Evolutionary conservation across 2,329 filamentous ascomycete species (phyloP).

Genomic region (Colletotrichum eleusines): DNA sequence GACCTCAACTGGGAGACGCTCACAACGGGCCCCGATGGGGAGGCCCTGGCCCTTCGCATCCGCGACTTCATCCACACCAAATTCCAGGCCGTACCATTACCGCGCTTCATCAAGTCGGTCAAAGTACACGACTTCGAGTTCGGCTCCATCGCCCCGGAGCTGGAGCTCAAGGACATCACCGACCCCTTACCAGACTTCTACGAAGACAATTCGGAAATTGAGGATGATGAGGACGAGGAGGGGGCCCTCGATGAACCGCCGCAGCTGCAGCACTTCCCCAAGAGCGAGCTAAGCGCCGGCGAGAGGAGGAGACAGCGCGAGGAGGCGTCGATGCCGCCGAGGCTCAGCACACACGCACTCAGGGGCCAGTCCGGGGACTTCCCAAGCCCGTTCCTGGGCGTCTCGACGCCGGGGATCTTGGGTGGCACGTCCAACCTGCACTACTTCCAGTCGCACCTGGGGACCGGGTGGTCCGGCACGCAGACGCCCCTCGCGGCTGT

Average conservation of each 20-base stretch:
- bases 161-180: slow-evolving; percentile 96
- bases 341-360: slow-evolving; percentile 54
- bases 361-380: slow-evolving; percentile 54
- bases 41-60: slow-evolving; percentile 85
- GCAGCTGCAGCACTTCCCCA: slow-evolving; percentile 36
- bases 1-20: slow-evolving; percentile 97
- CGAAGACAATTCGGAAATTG: slow-evolving; percentile 77
- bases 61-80: slow-evolving; percentile 94
- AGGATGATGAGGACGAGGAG: slow-evolving; percentile 59
- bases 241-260: slow-evolving; percentile 50
- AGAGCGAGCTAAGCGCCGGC: slow-evolving; percentile 40
- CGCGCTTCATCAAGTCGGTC: slow-evolving; percentile 96
- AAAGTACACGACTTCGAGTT: slow-evolving; percentile 96
- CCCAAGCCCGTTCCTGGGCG: slow-evolving; percentile 68
- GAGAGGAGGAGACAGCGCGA: slow-evolving; percentile 42
- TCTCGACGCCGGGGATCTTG: slow-evolving; percentile 72
- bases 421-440: slow-evolving; percentile 82
- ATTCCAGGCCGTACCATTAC: slow-evolving; percentile 91
- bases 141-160: slow-evolving; percentile 81
- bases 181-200: slow-evolving; percentile 97
- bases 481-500: slow-evolving; percentile 85
- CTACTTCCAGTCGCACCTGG: slow-evolving; percentile 85
- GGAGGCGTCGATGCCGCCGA: slow-evolving; percentile 49
- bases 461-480: slow-evolving; percentile 77
- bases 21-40: slow-evolving; percentile 88